Base-by-base conservation (phyloP, 768 basidiomycete genomes). In the Trametes cinnabarina region DNA sequence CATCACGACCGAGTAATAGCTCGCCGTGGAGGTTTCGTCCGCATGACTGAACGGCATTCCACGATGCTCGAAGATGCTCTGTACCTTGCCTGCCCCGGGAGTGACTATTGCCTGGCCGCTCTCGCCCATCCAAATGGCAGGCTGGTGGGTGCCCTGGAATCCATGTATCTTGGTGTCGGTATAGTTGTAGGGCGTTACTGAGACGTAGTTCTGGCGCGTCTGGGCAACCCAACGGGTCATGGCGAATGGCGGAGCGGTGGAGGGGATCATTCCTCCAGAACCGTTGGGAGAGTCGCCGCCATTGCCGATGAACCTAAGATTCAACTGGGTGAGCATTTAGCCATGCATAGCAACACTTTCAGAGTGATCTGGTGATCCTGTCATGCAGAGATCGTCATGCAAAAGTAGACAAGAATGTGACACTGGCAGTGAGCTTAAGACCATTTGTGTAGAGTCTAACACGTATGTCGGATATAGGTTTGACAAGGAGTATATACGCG, bases 101-200 rank as follows among this genome's bases (percentile, higher is more conserved):
- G 79, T 77, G 23, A 90, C 74, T 4, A 81, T 76, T 3, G 85
- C 80, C 46, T 82, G 81, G 0, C 81, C 88, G 60, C 83, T 88
- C 64, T 89, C 88, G 2, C 87, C 90, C 90, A 93, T 92, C 90
- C 90, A 92, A 35, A 93, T 92, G 0, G 91, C 91, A 11, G 90
- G 90, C 63, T 91, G 91, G 52, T 90, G 84, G 3, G 90, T 92
- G 4, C 82, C 90, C 42, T 64, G 58, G 64, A 92, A 91, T 1
- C 91, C 90, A 63, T 89, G 85, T 3, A 92, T 81, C 12, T 65
- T 66, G 0, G 69, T 72, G 57, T 79, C 79, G 0, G 87, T 86
- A 68, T 81, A 78, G 68, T 89, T 88, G 65, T 86, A 89, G 4
- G 88, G 86, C 2, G 83, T 83, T 10, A 84, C 78, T 4, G 87